Conservation (phyloP, 805 yeast species). For the Cyberlindnera meyerae region DNA sequence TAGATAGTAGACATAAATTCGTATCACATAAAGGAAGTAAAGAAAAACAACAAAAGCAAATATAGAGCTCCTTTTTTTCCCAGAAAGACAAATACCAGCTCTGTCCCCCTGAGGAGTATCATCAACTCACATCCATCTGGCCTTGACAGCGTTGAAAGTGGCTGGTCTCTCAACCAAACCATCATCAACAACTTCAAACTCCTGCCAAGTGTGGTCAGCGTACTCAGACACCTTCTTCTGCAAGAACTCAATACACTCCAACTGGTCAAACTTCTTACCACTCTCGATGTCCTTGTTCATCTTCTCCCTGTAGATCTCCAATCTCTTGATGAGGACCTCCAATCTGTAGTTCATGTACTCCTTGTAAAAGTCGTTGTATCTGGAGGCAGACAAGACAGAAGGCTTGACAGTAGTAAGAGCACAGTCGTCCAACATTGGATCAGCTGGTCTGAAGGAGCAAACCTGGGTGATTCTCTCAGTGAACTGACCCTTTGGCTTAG, state of each 20-base stretch:
- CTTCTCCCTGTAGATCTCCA: slow-evolving; percentile 24
- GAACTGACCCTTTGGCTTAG: slow-evolving; percentile 35
- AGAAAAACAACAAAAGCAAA: no score
- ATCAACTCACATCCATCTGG: slow-evolving; percentile 13
- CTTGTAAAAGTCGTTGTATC: slow-evolving; percentile 36
- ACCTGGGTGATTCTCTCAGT: slow-evolving; percentile 40
- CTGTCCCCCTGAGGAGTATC: no score
- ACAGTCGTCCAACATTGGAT: slow-evolving; percentile 34
- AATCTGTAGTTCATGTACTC: slow-evolving; percentile 37
- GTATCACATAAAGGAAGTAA: neutral
- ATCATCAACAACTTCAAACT: slow-evolving; percentile 32
- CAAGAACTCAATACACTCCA: slow-evolving; percentile 30
- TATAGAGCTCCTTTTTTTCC: no score
- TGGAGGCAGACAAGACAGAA: slow-evolving; percentile 31
- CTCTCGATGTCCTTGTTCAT: slow-evolving; percentile 20
- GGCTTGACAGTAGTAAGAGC: slow-evolving; percentile 40
- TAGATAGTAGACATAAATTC: neutral
- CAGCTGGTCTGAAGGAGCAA: slow-evolving; percentile 38
- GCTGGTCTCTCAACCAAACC: slow-evolving; percentile 24
- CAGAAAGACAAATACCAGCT: no score
- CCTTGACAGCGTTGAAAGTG: slow-evolving; percentile 19
- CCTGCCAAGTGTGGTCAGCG: slow-evolving; percentile 30
- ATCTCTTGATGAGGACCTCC: slow-evolving; percentile 31
- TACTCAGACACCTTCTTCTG: slow-evolving; percentile 26
- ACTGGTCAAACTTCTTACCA: slow-evolving; percentile 34